These are phyloP conservation scores for Monosporozyma unispora DNA, from an alignment of 805 yeast species.

Conservation along the genomic window DNA sequence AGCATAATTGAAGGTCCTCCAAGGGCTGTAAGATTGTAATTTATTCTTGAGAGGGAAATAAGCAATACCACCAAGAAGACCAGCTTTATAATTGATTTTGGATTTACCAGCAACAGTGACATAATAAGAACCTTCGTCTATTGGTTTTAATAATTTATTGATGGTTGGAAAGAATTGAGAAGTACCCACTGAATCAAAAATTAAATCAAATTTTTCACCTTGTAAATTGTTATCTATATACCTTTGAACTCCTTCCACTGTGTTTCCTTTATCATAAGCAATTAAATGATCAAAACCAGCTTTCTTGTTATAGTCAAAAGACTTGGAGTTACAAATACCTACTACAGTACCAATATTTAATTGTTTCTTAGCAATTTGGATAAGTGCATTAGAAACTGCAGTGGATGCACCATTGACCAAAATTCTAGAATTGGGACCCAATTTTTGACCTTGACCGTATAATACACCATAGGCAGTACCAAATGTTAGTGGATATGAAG, in stretches of 20 bases:
- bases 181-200: constrained; percentile 61
- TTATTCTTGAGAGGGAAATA: constrained; percentile 9
- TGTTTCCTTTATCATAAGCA: constrained; percentile 44
- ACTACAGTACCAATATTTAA: constrained; percentile 43
- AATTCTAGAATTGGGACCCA: constrained; percentile 36
- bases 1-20: constrained; percentile 27
- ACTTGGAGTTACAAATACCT: constrained; percentile 44
- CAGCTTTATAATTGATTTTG: constrained; percentile 24
- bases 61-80: constrained; percentile 4
- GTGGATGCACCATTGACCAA: constrained; percentile 70
- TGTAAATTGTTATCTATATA: constrained; percentile 21
- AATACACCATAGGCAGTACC: constrained; percentile 49
- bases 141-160: constrained; percentile 37
- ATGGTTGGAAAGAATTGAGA: constrained; percentile 38
- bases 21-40: constrained; percentile 16
- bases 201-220: constrained; percentile 46
- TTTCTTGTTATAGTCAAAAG: constrained; percentile 35
- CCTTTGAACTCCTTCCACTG: constrained; percentile 30
- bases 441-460: constrained; percentile 24
- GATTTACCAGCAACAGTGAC: constrained; percentile 50
- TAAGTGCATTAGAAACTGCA: constrained; percentile 48
- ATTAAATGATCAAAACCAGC: constrained; percentile 54
- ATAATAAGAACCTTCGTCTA: constrained; percentile 40
- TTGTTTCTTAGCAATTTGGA: constrained; percentile 47
- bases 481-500: constrained; percentile 54